Evolutionary conservation across 345 rosid genomes (phyloP).

Genomic region (Heritiera littoralis): DNA sequence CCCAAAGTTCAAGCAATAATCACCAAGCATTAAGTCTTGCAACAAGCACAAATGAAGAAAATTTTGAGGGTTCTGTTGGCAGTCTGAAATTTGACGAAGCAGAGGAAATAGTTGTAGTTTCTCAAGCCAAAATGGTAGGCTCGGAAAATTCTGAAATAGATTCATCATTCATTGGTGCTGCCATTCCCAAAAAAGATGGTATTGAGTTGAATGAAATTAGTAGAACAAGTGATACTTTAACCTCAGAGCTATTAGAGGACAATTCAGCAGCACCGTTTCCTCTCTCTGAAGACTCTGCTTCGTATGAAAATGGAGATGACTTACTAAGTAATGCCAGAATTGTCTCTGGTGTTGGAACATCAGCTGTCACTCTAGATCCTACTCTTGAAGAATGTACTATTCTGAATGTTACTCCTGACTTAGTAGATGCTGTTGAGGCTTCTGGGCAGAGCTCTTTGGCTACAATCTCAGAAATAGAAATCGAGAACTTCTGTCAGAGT

Average conservation of each 20-base stretch:
- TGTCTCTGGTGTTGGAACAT: conserved; percentile 40
- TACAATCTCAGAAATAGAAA: conserved; percentile 68
- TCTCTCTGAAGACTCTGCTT: conserved; percentile 29
- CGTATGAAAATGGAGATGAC: conserved; percentile 47
- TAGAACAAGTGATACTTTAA: conserved; percentile 43
- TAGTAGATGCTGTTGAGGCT: conserved; percentile 42
- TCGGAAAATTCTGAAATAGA: conserved; percentile 37
- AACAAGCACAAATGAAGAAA: conserved; percentile 41
- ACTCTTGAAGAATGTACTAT: conserved; percentile 31
- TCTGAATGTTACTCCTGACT: conserved; percentile 30
- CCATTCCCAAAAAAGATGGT: conserved; percentile 29
- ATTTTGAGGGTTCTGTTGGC: conserved; percentile 38
- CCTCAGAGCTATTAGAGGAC: conserved; percentile 46
- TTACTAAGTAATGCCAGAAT: conserved; percentile 32
- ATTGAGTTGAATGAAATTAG: conserved; percentile 33
- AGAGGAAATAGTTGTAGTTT: conserved; percentile 41
- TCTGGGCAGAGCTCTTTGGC: conserved; percentile 40
- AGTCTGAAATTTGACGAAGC: conserved; percentile 36
- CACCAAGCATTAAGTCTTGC: conserved; percentile 56
- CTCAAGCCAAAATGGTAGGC: conserved; percentile 36
- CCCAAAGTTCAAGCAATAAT: conserved; percentile 54
- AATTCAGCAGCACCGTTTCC: conserved; percentile 30
- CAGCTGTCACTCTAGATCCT: conserved; percentile 38
- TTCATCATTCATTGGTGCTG: conserved; percentile 29
- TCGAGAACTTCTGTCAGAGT: conserved; percentile 35